A percentile compares a stretch with the other conserved stretches of the same genome.
phyloP scores from a whole-genome alignment of 2,329 filamentous ascomycete genomes.

The Colletotrichum melonis region DNA sequence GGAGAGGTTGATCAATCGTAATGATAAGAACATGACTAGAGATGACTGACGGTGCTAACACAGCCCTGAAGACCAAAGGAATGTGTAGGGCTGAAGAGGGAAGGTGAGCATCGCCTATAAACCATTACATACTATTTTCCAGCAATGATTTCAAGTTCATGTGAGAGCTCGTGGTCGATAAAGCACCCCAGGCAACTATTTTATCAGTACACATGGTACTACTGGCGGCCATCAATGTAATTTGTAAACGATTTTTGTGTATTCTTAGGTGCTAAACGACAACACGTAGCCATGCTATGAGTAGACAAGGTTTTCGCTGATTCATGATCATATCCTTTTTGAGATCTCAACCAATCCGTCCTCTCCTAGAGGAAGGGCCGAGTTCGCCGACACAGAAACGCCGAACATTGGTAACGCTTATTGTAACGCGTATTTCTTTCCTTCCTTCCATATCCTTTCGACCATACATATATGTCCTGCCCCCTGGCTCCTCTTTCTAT shows the following conservation, averaged over 20 bases:
- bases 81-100: background rate
- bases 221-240: background rate
- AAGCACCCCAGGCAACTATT: background rate
- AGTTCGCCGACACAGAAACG: background rate
- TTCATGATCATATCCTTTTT: constrained; percentile 32
- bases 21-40: background rate
- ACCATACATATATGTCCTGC: background rate
- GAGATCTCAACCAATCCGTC: background rate
- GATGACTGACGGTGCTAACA: background rate
- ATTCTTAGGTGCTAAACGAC: constrained; percentile 16
- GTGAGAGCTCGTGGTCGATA: background rate
- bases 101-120: background rate
- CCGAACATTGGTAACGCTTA: background rate
- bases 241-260: constrained; percentile 23
- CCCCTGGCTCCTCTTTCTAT: background rate
- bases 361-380: background rate
- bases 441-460: background rate
- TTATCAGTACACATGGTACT: background rate
- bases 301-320: constrained; percentile 22
- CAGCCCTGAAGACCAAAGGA: background rate
- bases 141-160: background rate
- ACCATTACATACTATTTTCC: background rate
- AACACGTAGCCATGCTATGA: constrained; percentile 24
- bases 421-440: background rate
- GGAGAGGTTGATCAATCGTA: background rate